Conservation (phyloP, 306 rosid genomes). For the Nissolia schottii region DNA sequence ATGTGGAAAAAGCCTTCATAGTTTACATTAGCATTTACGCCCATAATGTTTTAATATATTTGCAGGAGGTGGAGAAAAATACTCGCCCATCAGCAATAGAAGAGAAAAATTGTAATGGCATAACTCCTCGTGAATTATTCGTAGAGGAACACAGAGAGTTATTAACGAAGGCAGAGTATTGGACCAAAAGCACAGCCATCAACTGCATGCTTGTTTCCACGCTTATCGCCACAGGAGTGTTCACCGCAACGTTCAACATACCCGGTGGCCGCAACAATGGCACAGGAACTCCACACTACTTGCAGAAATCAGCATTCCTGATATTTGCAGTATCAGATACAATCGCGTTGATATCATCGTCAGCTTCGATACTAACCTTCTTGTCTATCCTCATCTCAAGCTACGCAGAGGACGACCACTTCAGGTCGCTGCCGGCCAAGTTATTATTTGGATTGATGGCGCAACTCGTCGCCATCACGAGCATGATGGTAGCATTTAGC, state of each 20-base stretch:
- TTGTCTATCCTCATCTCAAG: slow-evolving; percentile 43
- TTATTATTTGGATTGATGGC: slow-evolving; percentile 33
- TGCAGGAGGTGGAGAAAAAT: slow-evolving; percentile 45
- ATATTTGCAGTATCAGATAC: slow-evolving; percentile 38
- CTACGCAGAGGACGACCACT: slow-evolving; percentile 31
- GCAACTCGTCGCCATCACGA: slow-evolving; percentile 38
- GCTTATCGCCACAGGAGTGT: slow-evolving; percentile 36
- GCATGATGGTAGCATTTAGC: slow-evolving; percentile 44
- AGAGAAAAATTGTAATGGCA: slow-evolving; percentile 13
- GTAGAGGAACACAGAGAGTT: slow-evolving; percentile 23
- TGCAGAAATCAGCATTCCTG: slow-evolving; percentile 14
- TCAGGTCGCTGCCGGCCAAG: slow-evolving; percentile 39
- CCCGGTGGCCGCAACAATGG: slow-evolving; percentile 34
- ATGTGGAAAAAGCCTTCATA: background rate
- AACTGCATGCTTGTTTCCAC: slow-evolving; percentile 43
- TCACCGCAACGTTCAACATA: slow-evolving; percentile 37
- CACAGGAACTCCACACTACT: slow-evolving; percentile 22
- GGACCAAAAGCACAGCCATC: slow-evolving; percentile 45
- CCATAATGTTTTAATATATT: background rate
- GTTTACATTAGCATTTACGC: background rate
- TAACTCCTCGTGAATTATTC: slow-evolving; percentile 39
- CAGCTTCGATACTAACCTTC: slow-evolving; percentile 42
- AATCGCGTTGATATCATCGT: slow-evolving; percentile 40
- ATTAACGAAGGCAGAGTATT: slow-evolving; percentile 34
- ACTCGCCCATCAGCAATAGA: slow-evolving; percentile 19